Evolutionary conservation across 1,284 basidiomycete genomes (phyloP), one percentile per base, ranked within the genome.

Genomic region (Bondarzewia mesenterica): DNA sequence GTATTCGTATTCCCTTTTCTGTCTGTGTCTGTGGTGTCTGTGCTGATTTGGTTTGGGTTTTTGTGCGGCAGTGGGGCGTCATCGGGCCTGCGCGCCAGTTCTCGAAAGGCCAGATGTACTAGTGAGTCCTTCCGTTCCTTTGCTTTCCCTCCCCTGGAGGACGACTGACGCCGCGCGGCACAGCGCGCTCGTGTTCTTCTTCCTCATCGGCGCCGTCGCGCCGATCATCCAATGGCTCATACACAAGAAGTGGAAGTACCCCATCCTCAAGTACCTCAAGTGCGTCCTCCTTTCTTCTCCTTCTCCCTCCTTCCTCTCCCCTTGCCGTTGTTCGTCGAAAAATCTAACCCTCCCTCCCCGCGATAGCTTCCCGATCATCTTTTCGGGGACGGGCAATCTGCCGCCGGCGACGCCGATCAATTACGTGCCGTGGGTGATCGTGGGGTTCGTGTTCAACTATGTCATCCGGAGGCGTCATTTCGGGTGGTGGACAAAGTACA

Each of bases 401-500:
- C 80, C 82, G 7, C 69, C 69, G 12, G 69, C 71, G 14, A 62
- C 64, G 2, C 70, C 68, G 8, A 53, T 64, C 42, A 71, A 73
- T 54, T 71, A 67, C 43, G 65, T 72, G 1, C 61, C 70, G 2
- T 73, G 70, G 72, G 64, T 63, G 22, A 59, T 73, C 38, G 60
- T 73, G 29, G 68, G 70, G 14, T 73, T 72, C 52, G 54, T 69
- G 42, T 77, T 78, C 65, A 73, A 80, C 60, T 78, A 72, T 46
- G 52, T 70, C 52, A 67, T 74, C 43, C 66, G 73, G 18, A 59
- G 70, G 46, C 61, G 67, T 26, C 56, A 72, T 55, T 74, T 75
- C 53, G 59, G 60, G 20, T 75, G 74, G 74, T 77, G 74, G 73
- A 64, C 68, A 6, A 69, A 74, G 59, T 80, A 77, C 59, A 67